These are phyloP conservation scores for Phytophthora meadii DNA, from an alignment of 352 stramenopile genomes.

Conservation along the genomic window DNA sequence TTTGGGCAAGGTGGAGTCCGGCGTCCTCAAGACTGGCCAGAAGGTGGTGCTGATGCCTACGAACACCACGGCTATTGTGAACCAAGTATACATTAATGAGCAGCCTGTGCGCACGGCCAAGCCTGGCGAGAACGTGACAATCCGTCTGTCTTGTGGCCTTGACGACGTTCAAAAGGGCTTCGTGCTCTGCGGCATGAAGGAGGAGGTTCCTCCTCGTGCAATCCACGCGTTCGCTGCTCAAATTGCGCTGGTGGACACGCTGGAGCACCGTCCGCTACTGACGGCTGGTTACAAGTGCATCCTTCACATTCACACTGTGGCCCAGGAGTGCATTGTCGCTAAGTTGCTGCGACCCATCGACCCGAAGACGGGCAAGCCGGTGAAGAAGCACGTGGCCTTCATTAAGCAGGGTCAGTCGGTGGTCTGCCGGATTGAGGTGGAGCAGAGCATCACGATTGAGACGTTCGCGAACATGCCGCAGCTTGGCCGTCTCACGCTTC, in stretches of 20 bases:
- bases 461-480: constrained; percentile 96
- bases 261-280: constrained; percentile 97
- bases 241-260: constrained; percentile 96
- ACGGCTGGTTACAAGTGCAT: constrained; percentile 98
- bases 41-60: constrained; percentile 97
- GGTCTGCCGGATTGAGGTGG: constrained; percentile 94
- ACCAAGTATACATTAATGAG: constrained; percentile 94
- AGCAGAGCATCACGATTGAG: constrained; percentile 95
- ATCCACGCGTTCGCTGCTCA: constrained; percentile 91
- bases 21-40: constrained; percentile 91
- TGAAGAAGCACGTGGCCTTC: constrained; percentile 95
- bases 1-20: constrained; percentile 98
- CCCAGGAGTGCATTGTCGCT: constrained; percentile 94
- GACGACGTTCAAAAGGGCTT: constrained; percentile 93
- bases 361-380: constrained; percentile 90
- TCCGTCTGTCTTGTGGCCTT: constrained; percentile 93
- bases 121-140: constrained; percentile 97
- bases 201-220: constrained; percentile 55
- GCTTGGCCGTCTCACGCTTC: constrained; percentile 97
- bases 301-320: constrained; percentile 97
- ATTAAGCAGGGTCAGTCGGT: constrained; percentile 95
- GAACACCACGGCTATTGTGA: constrained; percentile 61
- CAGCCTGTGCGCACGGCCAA: constrained; percentile 94
- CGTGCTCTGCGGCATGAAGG: constrained; percentile 89
- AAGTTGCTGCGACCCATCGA: constrained; percentile 93